A percentile compares a stretch with the other conserved stretches of the same genome.
Evolutionary conservation across 306 rosid species (phyloP).

Genomic region (Corylus americana): DNA sequence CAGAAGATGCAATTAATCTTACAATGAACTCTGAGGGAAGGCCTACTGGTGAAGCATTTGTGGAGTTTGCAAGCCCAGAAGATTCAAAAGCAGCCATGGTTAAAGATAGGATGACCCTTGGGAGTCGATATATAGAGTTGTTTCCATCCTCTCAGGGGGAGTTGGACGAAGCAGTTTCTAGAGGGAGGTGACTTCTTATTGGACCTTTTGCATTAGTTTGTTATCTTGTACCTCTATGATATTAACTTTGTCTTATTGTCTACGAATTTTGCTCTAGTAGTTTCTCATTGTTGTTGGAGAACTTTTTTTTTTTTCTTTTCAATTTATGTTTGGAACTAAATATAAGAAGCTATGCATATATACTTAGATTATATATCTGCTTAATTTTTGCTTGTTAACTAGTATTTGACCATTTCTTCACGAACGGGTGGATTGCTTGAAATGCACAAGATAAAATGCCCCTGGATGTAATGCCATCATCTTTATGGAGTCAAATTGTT

Average conservation of each 20-base stretch:
- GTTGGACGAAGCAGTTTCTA: constrained; percentile 76
- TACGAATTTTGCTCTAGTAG: constrained; percentile 31
- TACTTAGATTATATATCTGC: background rate
- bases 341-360: constrained; percentile 6
- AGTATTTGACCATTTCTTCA: background rate
- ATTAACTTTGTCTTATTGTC: constrained; percentile 23
- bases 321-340: constrained; percentile 15
- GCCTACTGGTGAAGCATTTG: constrained; percentile 93
- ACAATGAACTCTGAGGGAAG: constrained; percentile 88
- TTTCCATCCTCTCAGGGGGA: constrained; percentile 81
- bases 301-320: background rate
- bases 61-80: constrained; percentile 70
- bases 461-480: background rate
- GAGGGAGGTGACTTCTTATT: constrained; percentile 63
- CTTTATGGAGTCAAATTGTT: background rate
- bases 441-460: background rate
- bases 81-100: constrained; percentile 91
- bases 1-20: constrained; percentile 62
- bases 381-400: background rate
- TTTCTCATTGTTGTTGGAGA: constrained; percentile 1
- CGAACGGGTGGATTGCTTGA: background rate
- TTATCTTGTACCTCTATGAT: constrained; percentile 30
- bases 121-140: constrained; percentile 85
- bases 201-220: constrained; percentile 24
- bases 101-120: constrained; percentile 94